Base-by-base conservation (phyloP, 768 basidiomycete genomes). In the Russula lepida region DNA sequence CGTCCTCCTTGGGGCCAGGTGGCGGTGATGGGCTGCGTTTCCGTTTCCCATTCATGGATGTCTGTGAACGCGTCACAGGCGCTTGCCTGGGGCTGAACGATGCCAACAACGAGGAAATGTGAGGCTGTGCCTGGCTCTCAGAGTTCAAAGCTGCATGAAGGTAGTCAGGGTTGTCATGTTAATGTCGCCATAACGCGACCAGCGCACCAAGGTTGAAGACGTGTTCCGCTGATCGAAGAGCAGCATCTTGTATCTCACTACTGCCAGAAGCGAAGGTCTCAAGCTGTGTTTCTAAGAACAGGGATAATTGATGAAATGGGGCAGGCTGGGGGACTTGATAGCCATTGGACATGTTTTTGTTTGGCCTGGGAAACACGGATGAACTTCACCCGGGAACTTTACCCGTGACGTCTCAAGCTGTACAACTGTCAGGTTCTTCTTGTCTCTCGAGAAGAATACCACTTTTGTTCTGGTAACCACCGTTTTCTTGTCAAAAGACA, bases 11-110 rank as follows among this genome's bases (percentile, higher is more conserved):
- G 32, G 71, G 41, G 11, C 32, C 68, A 37, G 61, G 72, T 17
- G 71, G 68, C n/a, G 77, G 71, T n/a, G 71, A 66, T 17, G 67
- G 70, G 61, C 71, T 73, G 41, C 74, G 75, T 72, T 81, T 79
- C 56, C 74, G 77, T 64, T 78, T 78, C 41, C 58, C 69, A 54
- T 71, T 74, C 15, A 74, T 74, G 39, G 78, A 77, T 4, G 82
- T 70, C 69, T 83, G 82, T 8, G 89, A 88, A 67, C 89, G 81
- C 28, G 89, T 91, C 69, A 83, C 80, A n/a, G 88, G 86, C 6
- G 87, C 83, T 51, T 81, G 75, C 4, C 80, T 74, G n/a, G 86
- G 83, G 19, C 80, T 78, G 37, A 95, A 76, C 23, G 86, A 86
- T 1, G 78, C 70, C 48, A 98, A 71, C 19, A 98, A 76, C 7